Evolutionary conservation across 345 rosid genomes (phyloP).

Genomic region (Dipteronia dyeriana): DNA sequence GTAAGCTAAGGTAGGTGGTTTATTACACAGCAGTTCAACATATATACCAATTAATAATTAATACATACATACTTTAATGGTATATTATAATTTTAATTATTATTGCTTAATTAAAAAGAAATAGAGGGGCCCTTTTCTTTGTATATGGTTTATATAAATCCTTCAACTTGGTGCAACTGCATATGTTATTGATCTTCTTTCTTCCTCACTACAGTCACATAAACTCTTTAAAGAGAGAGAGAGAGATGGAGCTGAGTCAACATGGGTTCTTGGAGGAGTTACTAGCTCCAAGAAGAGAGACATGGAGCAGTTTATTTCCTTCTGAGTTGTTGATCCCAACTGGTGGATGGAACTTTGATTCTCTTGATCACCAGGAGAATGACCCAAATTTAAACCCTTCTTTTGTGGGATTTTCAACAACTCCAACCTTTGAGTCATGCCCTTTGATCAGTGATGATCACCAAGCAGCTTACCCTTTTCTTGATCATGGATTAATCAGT

Average conservation of each 20-base stretch:
- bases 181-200: constrained; percentile 18
- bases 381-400: constrained; percentile 39
- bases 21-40: neutral
- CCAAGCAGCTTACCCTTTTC: constrained; percentile 27
- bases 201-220: neutral
- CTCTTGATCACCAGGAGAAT: constrained; percentile 30
- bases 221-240: neutral
- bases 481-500: constrained; percentile 35
- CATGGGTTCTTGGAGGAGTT: constrained; percentile 75
- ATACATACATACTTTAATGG: constrained; percentile 7
- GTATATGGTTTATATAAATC: constrained; percentile 12
- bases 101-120: too few relatives aligned
- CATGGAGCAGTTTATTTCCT: constrained; percentile 27
- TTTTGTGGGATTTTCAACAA: constrained; percentile 29
- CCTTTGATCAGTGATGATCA: constrained; percentile 33
- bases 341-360: constrained; percentile 52
- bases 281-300: constrained; percentile 58
- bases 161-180: constrained; percentile 29
- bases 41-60: neutral
- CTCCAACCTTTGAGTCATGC: constrained; percentile 40
- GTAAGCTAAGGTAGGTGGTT: neutral
- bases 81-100: neutral
- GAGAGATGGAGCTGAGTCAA: constrained; percentile 66
- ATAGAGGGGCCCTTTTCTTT: neutral
- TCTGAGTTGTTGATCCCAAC: constrained; percentile 36